phyloP scores from a whole-genome alignment of 2,329 filamentous ascomycete species.

The Paecilomyces variotii region DNA sequence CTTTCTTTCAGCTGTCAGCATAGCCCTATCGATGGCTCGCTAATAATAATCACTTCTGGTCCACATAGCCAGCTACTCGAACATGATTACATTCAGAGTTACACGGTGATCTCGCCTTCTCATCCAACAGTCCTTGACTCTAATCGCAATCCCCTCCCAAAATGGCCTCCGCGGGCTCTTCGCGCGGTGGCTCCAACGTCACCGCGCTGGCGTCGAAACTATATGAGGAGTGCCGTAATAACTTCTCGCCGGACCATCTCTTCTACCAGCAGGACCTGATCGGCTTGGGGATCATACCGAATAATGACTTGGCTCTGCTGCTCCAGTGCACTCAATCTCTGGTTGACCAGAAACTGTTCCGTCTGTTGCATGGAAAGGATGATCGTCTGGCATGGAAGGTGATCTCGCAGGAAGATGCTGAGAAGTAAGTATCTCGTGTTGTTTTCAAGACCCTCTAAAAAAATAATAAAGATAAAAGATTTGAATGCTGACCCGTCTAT shows the following conservation, averaged over 20 bases:
- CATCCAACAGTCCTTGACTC: conserved; percentile 4
- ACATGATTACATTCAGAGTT: conserved; percentile 17
- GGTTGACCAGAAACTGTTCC: conserved; percentile 39
- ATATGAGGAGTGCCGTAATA: conserved; percentile 36
- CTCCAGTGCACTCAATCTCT: conserved; percentile 38
- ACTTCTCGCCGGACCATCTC: conserved; percentile 33
- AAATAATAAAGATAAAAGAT: no score
- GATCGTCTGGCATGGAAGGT: conserved; percentile 41
- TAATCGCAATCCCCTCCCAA: conserved; percentile 5
- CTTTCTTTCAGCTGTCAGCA: background rate
- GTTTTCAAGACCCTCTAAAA: background rate
- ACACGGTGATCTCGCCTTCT: conserved; percentile 10
- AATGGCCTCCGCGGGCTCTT: conserved; percentile 28
- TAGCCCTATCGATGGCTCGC: background rate
- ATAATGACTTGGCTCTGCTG: conserved; percentile 34
- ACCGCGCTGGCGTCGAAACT: conserved; percentile 36
- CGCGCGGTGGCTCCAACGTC: conserved; percentile 16
- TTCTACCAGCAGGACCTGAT: conserved; percentile 42
- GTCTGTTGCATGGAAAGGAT: conserved; percentile 36
- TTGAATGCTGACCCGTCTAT: background rate
- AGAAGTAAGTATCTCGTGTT: conserved; percentile 30
- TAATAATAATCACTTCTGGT: background rate
- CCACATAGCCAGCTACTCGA: conserved; percentile 12
- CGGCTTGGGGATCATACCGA: conserved; percentile 34
- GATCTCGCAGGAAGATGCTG: conserved; percentile 40